A percentile compares a stretch with the other conserved stretches of the same genome.
These are phyloP conservation scores for Boletus reticulatus DNA, from an alignment of 768 basidiomycete genomes.

Conservation along the genomic window DNA sequence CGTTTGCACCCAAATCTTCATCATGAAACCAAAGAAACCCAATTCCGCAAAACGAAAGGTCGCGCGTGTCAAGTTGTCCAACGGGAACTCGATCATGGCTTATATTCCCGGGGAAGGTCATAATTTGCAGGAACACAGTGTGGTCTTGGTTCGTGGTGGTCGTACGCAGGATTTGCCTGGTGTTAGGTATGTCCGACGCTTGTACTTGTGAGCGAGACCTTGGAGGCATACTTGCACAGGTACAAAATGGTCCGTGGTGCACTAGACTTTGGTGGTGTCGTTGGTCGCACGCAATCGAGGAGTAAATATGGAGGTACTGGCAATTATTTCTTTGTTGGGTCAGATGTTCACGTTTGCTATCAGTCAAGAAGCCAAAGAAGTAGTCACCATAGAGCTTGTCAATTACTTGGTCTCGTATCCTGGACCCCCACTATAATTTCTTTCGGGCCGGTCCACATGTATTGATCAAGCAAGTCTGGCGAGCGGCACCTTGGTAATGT, in stretches of 20 bases:
- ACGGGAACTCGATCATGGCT: constrained; percentile 85
- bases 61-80: constrained; percentile 87
- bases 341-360: constrained; percentile 20
- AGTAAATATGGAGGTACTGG: constrained; percentile 89
- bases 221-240: constrained; percentile 39
- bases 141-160: constrained; percentile 92
- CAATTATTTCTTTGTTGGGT: background rate
- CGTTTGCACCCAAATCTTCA: constrained; percentile 80
- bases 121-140: constrained; percentile 96
- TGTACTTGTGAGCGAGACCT: background rate
- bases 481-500: background rate
- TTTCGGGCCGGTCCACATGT: background rate
- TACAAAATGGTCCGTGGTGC: constrained; percentile 96
- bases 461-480: background rate
- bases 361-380: constrained; percentile 87
- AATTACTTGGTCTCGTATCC: background rate
- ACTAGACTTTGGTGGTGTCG: constrained; percentile 87
- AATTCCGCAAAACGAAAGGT: constrained; percentile 99
- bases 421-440: background rate
- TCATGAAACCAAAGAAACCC: constrained; percentile 91
- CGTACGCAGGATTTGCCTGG: constrained; percentile 97
- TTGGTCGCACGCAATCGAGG: constrained; percentile 73
- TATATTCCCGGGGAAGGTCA: constrained; percentile 98
- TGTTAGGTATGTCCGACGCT: constrained; percentile 69
- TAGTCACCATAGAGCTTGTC: constrained; percentile 24